A percentile compares a stretch with the other conserved stretches of the same genome.
phyloP scores from a whole-genome alignment of 208 protist genomes.

The Wallacemonas rigidus region DNA sequence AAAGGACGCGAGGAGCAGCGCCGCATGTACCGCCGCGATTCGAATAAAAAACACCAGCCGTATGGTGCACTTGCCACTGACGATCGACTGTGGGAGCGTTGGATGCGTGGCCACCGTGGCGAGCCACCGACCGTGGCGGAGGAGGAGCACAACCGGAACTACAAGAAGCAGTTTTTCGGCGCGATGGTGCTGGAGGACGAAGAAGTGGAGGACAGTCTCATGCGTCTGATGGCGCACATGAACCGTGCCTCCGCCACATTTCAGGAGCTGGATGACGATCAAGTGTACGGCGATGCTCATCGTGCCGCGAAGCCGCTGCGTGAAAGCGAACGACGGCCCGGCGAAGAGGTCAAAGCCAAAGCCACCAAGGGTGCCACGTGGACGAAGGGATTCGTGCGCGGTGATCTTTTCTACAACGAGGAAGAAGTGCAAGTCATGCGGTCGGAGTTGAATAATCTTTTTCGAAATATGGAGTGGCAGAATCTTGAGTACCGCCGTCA shows the following conservation, averaged over 20 bases:
- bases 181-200: slow-evolving; percentile 87
- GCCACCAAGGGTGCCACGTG: slow-evolving; percentile 78
- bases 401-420: slow-evolving; percentile 92
- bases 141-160: slow-evolving; percentile 79
- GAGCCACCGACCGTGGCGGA: slow-evolving; percentile 83
- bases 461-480: slow-evolving; percentile 91
- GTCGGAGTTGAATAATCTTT: slow-evolving; percentile 80
- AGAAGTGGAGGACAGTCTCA: slow-evolving; percentile 87
- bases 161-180: slow-evolving; percentile 88
- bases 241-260: slow-evolving; percentile 78
- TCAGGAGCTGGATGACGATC: slow-evolving; percentile 87
- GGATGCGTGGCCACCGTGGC: slow-evolving; percentile 86
- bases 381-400: slow-evolving; percentile 84
- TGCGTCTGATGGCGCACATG: slow-evolving; percentile 89
- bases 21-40: slow-evolving; percentile 83
- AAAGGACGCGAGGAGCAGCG: slow-evolving; percentile 88
- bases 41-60: slow-evolving; percentile 83
- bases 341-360: slow-evolving; percentile 60
- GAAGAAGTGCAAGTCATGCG: slow-evolving; percentile 92
- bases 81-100: slow-evolving; percentile 85
- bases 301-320: slow-evolving; percentile 70
- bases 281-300: slow-evolving; percentile 82
- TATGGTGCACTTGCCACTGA: slow-evolving; percentile 88
- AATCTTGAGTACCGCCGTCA: slow-evolving; percentile 90
- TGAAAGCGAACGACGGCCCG: slow-evolving; percentile 66